phyloP scores from a whole-genome alignment of 2,329 filamentous ascomycete genomes.

The Xylariales sp. region DNA sequence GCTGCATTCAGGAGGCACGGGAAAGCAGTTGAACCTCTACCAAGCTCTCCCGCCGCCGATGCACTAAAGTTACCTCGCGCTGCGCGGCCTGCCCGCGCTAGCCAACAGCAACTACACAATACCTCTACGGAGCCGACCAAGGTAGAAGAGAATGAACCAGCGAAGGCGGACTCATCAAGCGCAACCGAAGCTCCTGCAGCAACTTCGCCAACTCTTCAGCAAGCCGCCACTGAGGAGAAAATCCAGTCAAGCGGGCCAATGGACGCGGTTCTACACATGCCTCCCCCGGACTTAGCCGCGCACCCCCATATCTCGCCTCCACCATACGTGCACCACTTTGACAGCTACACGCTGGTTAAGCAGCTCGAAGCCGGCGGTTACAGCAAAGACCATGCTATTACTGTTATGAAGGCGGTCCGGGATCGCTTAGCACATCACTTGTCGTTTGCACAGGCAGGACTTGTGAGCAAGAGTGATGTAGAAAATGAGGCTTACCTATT shows the following conservation, averaged over 20 bases:
- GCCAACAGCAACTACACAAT: too few species aligned
- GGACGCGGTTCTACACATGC: conserved; percentile 43
- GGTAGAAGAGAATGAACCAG: conserved; percentile 8
- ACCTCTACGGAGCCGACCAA: too few species aligned
- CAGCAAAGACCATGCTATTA: conserved; percentile 69
- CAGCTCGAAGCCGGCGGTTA: conserved; percentile 71
- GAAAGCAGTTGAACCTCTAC: conserved; percentile 49
- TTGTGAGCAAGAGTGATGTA: conserved; percentile 87
- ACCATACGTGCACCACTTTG: conserved; percentile 92
- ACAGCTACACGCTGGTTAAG: conserved; percentile 85
- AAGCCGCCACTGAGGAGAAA: conserved; percentile 31
- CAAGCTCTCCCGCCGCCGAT: too few species aligned
- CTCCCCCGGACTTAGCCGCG: conserved; percentile 21
- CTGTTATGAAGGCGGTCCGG: conserved; percentile 89
- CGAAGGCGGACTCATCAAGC: conserved; percentile 9
- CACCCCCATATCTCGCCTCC: conserved; percentile 65
- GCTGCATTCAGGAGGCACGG: conserved; percentile 52
- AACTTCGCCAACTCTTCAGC: conserved; percentile 21
- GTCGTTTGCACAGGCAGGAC: conserved; percentile 69
- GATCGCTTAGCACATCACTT: conserved; percentile 73
- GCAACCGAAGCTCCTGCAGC: conserved; percentile 7
- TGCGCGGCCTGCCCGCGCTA: too few species aligned
- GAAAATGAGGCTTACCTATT: conserved; percentile 97
- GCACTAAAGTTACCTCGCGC: too few species aligned
- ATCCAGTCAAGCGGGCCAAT: conserved; percentile 39